Evolutionary conservation across 805 yeast species (phyloP), one percentile per base, ranked within the genome.

Genomic region (Hanseniaspora lindneri): DNA sequence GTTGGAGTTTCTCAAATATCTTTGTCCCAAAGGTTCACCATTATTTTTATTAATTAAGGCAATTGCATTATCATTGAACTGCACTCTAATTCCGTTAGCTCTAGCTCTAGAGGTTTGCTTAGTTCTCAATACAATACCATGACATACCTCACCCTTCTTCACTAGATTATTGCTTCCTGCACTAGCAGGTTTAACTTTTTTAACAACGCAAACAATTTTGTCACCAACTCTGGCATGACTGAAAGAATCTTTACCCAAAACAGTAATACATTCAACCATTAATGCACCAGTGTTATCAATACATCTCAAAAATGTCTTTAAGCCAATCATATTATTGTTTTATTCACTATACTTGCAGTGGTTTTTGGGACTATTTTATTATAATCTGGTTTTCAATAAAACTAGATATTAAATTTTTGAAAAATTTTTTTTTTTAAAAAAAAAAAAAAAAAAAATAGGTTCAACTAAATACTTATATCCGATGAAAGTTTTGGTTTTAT

Each of bases 11-110:
- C 57, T 52, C 58, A 59, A 59, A 16, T 92, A 84, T 74, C 97
- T 83, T 23, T 96, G 83, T 16, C 97, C 98, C 44, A 92, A 72
- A 9, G 96, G 96, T 60, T 92, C 98, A 25, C 84, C 82, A 50
- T 70, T 73, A 59, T 80, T 83, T 66, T 89, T 89, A 69, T 92
- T 88, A 53, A 89, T 76, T 59, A 92, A 73, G 29, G 92, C 97
- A 68, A 97, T 88, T 1, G 98, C 98, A 64, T 89, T 92, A 66
- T 92, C 98, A 62, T 88, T 96, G 62, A 92, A 92, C 56, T 83
- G 71, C 25, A 92, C 74, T 20, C 77, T 77, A 2, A 94, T 74
- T 3, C 98, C 98, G 62, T 92, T 97, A 3, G 80, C 73, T 61
- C 98, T 77, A 58, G 73, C 73, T 53, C 75, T 75, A 48, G 77